Conservation (phyloP, 371 early-diverging fungal species). For the Zychaea mexicana region DNA sequence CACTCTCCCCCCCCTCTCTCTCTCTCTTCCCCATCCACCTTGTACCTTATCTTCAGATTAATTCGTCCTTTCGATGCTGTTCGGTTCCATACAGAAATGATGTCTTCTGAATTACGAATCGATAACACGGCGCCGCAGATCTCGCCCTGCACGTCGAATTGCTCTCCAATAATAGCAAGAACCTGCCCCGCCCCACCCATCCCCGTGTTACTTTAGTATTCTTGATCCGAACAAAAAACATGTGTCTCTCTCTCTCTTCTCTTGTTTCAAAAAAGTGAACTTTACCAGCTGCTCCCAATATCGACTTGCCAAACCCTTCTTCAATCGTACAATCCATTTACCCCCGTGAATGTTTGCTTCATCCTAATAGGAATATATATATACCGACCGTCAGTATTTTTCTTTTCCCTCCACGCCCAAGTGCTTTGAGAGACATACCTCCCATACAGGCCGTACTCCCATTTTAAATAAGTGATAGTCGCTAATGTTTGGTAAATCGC, state of each 20-base stretch:
- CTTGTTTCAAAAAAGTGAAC: not conserved
- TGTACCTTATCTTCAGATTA: slow-evolving; percentile 79
- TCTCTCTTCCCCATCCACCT: not conserved
- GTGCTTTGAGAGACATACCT: slow-evolving; percentile 59
- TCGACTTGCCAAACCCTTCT: slow-evolving; percentile 91
- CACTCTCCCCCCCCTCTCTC: too few relatives aligned
- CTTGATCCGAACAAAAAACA: too few relatives aligned
- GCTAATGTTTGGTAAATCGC: slow-evolving; percentile 86
- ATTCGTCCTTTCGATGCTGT: slow-evolving; percentile 82
- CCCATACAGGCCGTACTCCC: slow-evolving; percentile 98
- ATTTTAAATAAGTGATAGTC: slow-evolving; percentile 96
- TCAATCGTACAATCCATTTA: slow-evolving; percentile 96
- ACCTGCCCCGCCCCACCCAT: slow-evolving; percentile 44
- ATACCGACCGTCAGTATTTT: not conserved
- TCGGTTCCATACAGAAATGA: slow-evolving; percentile 94
- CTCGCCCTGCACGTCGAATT: slow-evolving; percentile 88
- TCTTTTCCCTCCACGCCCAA: not conserved
- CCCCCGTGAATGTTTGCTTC: slow-evolving; percentile 91
- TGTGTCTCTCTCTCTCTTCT: not conserved
- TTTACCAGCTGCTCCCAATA: slow-evolving; percentile 93
- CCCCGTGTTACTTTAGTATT: too few relatives aligned
- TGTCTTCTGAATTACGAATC: slow-evolving; percentile 92
- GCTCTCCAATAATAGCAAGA: slow-evolving; percentile 91
- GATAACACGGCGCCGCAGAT: slow-evolving; percentile 96
- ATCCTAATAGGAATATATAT: slow-evolving; percentile 51